Evolutionary conservation across 208 protist species (phyloP), one percentile per base, ranked within the genome.

Genomic region (Leishmania braziliensis): DNA sequence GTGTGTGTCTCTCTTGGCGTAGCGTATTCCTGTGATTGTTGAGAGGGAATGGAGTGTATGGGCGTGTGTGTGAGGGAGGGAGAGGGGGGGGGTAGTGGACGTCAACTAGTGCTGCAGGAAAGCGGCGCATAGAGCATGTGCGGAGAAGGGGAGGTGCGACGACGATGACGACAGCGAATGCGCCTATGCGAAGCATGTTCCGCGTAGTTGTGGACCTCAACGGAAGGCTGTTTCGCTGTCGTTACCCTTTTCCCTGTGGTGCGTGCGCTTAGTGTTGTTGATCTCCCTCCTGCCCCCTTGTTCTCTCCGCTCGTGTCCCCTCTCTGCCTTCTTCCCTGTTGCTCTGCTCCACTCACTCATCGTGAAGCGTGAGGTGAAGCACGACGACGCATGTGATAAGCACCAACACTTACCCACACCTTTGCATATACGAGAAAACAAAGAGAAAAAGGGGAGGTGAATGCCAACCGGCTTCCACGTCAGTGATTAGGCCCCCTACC

Each of bases 241-340:
- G 65, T 26, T 26, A 43, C 65, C 16, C 14, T 26, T 70, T 70
- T 43, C 4, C 33, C 33, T 68, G 62, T 58, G 54, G 8, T 63
- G 26, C 58, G 58, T 33, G 8, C 26, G 26, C 58, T 63, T 18
- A 63, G 58, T 10, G 20, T 29, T 33, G 4, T 12, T 6, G 39
- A 43, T 29, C 39, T 72, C 4, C 5, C 68, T 72, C 68, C 39
- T 50, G 3, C 39, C 68, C 39, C 29, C 20, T 29, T 39, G 10
- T 9, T 46, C 39, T 51, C 39, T 46, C 18, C 39, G 33, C 23
- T 0, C 9, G 26, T 53, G 20, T 29, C 36, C 29, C 48, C 76
- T 73, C 39, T 43, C 60, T 1, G 50, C 75, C 51, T 69, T 65
- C 33, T n/a, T 71, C 51, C 43, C 51, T 76, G 16, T 79, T 33